Conservation (phyloP, 805 yeast genomes). For the Debaryomyces hansenii region DNA sequence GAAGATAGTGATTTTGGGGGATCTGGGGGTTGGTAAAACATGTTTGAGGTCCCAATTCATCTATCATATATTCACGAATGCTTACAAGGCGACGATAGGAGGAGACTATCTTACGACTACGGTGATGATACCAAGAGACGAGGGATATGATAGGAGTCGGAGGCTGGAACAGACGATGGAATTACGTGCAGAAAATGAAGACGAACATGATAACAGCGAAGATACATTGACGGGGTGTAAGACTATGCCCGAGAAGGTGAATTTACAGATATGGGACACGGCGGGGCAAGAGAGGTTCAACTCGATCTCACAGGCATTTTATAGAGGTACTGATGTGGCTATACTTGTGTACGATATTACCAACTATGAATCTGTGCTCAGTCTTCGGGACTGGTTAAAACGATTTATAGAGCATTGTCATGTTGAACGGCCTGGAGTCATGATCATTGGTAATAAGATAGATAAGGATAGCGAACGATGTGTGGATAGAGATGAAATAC, state of each 20-base stretch:
- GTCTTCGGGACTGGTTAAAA: conserved; percentile 48
- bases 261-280: conserved; percentile 58
- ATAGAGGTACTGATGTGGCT: conserved; percentile 59
- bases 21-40: conserved; percentile 61
- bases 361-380: conserved; percentile 49
- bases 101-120: conserved; percentile 55
- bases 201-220: not conserved
- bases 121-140: conserved; percentile 14
- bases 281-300: conserved; percentile 50
- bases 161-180: not conserved
- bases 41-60: conserved; percentile 55
- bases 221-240: not conserved
- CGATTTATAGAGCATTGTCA: conserved; percentile 50
- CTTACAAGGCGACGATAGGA: conserved; percentile 59
- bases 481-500: conserved; percentile 36
- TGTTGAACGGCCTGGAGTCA: conserved; percentile 46
- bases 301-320: conserved; percentile 54
- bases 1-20: conserved; percentile 57
- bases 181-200: not conserved
- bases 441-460: conserved; percentile 54
- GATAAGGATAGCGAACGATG: conserved; percentile 38
- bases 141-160: not conserved
- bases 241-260: conserved; percentile 21
- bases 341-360: conserved; percentile 55
- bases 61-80: conserved; percentile 54